These are phyloP conservation scores for Calonectria ilicicola DNA, from an alignment of 2,329 filamentous ascomycete species.

Conservation along the genomic window DNA sequence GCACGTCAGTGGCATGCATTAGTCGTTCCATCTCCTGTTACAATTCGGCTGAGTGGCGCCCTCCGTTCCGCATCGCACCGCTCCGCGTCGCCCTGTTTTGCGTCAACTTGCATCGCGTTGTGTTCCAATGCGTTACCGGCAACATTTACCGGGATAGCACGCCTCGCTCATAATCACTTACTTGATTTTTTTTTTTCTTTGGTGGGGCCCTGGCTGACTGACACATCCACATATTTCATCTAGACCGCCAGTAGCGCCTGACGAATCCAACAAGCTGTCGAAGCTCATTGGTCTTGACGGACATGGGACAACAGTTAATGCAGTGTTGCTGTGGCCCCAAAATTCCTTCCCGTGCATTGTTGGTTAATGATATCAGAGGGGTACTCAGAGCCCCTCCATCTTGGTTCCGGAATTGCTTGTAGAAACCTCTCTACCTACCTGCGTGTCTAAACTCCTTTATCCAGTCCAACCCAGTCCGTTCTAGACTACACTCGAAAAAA, in stretches of 20 bases:
- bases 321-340: neutral
- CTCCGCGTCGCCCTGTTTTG: neutral
- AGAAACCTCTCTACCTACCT: neutral
- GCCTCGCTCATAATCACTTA: neutral
- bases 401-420: conserved; percentile 6
- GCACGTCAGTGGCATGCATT: neutral
- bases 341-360: neutral
- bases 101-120: neutral
- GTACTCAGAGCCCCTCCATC: conserved; percentile 8
- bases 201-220: conserved; percentile 3
- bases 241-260: conserved; percentile 5
- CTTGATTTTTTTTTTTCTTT: neutral
- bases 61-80: conserved; percentile 7
- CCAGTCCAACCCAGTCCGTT: neutral
- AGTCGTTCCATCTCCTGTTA: neutral
- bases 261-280: neutral
- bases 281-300: conserved; percentile 9
- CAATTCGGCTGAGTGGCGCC: neutral
- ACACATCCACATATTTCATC: conserved; percentile 4
- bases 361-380: conserved; percentile 16
- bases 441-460: neutral
- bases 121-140: neutral
- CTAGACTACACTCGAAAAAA: neutral
- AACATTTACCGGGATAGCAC: neutral
- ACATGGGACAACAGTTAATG: neutral